Conservation (phyloP, 2,329 filamentous ascomycete genomes). For the Curvularia sp. region DNA sequence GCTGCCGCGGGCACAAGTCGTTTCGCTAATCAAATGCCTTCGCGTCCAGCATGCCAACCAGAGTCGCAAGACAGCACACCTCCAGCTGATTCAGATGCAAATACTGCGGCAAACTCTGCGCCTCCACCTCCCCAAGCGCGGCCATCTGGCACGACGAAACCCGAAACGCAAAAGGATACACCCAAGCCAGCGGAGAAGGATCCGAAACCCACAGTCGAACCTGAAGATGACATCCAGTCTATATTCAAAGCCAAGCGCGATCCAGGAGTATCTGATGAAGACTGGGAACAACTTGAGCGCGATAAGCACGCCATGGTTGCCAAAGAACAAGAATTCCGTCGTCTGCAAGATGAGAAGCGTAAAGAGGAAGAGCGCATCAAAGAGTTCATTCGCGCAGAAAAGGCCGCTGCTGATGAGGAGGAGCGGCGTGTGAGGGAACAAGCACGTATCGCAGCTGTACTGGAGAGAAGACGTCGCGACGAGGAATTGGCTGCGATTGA, state of each 20-base stretch:
- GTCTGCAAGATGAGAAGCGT: slow-evolving; percentile 36
- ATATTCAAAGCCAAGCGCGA: slow-evolving; percentile 11
- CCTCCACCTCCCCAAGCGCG: not conserved
- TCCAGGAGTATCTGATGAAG: slow-evolving; percentile 63
- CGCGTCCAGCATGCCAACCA: slow-evolving; percentile 1
- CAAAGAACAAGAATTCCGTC: slow-evolving; percentile 48
- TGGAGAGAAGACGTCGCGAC: slow-evolving; percentile 34
- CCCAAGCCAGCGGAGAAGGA: not conserved
- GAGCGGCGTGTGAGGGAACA: slow-evolving; percentile 32
- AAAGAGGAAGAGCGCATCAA: slow-evolving; percentile 22
- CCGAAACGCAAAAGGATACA: slow-evolving; percentile 13
- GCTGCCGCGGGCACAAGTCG: slow-evolving; percentile 30
- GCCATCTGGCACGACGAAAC: slow-evolving; percentile 3
- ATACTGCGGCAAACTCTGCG: slow-evolving; percentile 1
- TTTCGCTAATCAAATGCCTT: slow-evolving; percentile 11
- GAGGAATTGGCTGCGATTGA: slow-evolving; percentile 52
- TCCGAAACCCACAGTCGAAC: not conserved
- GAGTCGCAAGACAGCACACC: slow-evolving; percentile 12
- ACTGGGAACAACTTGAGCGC: slow-evolving; percentile 67
- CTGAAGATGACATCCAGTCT: slow-evolving; percentile 2
- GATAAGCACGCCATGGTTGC: slow-evolving; percentile 53
- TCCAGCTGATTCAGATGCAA: slow-evolving; percentile 5
- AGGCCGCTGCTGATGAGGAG: slow-evolving; percentile 37
- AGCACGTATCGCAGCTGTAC: slow-evolving; percentile 28
- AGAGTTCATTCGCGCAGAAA: slow-evolving; percentile 39